Evolutionary conservation across 2,329 filamentous ascomycete genomes (phyloP), one percentile per base, ranked within the genome.

Genomic region (Lecanicillium sp.): DNA sequence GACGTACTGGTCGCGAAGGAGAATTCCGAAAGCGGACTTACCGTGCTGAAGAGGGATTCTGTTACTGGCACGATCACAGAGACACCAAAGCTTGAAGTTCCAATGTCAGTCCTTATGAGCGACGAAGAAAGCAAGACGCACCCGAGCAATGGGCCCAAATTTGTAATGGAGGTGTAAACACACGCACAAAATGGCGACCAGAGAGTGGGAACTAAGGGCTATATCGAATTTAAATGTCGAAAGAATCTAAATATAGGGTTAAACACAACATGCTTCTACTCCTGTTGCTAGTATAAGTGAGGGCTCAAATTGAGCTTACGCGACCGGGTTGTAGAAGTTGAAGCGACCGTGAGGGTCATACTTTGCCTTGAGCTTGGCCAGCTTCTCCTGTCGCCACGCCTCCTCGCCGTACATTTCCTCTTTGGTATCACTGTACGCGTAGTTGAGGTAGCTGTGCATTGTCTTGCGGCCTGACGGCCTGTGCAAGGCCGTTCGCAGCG

Each of bases 361-460:
- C 51, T 65, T 65, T 27, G 58, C 52, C 65, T 76, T 77, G 54
- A 75, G 56, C 14, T 54, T 55, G 51, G 56, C 60, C 55, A 77
- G 60, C 49, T 63, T 67, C 49, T 68, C 60, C 54, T 70, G 59
- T 14, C 74, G 64, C 70, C 72, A 75, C 46, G 56, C 44, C 45
- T 75, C 74, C 44, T 62, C 62, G 12, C 73, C 74, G 54, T 78
- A 78, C 5, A 58, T 58, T 39, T 59, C 47, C 2, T 59, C 52
- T 2, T 56, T 57, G 57, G 74, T 70, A 6, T 68, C 61, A 1
- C 72, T 63, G 46, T 65, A 64, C 0, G 71, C 73, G 53, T 75
- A 77, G 56, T 77, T 77, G 42, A 74, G 62, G 48, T 75, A 75
- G 0, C 64, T 58, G 44, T 67, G 60, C 43, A 67, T 43, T 23